Base-by-base conservation (phyloP, 768 basidiomycete species). In the Galerina sulciceps region DNA sequence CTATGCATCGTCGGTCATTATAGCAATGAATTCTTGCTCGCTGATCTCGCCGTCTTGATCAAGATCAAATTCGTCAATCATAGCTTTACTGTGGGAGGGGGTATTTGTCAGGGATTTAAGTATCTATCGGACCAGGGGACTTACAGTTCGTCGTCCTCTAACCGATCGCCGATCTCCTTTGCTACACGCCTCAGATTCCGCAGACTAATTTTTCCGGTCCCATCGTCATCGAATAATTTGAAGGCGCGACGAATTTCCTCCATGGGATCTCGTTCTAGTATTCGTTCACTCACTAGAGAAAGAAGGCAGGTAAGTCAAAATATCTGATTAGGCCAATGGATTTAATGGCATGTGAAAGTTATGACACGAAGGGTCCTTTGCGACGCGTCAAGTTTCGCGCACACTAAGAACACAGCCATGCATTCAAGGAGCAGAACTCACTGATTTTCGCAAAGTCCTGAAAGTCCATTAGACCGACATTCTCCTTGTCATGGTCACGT, bases 11-110 rank as follows among this genome's bases (percentile, higher is more conserved):
- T 97, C 95, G 20, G 92, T 92, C 96, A 98, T 95, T 72, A 98
- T 96, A 43, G 92, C 90, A 66, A 96, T 87, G 78, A 99, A 99
- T 74, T 99, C 97, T 69, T 93, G 88, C 71, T 96, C 91, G 69
- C 88, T 95, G 73, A 99, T 99, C 78, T 96, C 96, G 26, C 96
- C 95, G 65, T 99, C 97, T 72, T 94, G 90, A 77, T 99, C 97
- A 22, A 99, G 86, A 74, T 99, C 97, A 70, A 99, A 99, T 76
- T 99, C 97, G 67, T 99, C 97, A 69, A 99, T 99, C 97, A 99
- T 99, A 20, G 97, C 97, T 87, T 98, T 95, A 65, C 96, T 98
- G 65, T 23, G 44, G 35, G 26, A 51, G 31, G 31, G 41, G 18
- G 50, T 20, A 56, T 38, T 10, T 44, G 52, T n/a, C 11, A 41